Evolutionary conservation across 495 filamentous ascomycete species (phyloP).

Genomic region (Immersiella caudata): DNA sequence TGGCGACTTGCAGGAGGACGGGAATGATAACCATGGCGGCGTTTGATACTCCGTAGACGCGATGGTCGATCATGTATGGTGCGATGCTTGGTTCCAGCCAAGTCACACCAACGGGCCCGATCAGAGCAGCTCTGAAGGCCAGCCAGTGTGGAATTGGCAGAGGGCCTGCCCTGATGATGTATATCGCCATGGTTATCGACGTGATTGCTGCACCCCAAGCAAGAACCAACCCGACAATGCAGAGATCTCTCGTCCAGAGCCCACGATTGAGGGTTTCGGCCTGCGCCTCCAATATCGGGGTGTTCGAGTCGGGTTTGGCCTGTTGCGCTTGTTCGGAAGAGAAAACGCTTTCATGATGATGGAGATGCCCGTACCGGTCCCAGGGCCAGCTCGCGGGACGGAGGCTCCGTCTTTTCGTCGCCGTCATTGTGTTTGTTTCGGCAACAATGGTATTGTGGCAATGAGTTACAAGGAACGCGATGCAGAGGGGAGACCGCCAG

Average conservation of each 20-base stretch:
- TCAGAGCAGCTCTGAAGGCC: neutral
- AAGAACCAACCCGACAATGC: slow-evolving; percentile 13
- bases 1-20: slow-evolving; percentile 2
- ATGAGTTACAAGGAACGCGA: neutral
- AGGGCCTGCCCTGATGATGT: neutral
- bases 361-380: neutral
- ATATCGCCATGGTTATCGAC: neutral
- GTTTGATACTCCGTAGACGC: slow-evolving; percentile 12
- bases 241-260: slow-evolving; percentile 13
- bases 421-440: neutral
- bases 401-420: neutral
- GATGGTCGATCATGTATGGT: slow-evolving; percentile 17
- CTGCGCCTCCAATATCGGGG: neutral
- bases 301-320: neutral
- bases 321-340: neutral
- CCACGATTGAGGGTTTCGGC: neutral
- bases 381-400: neutral
- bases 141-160: neutral
- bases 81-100: neutral
- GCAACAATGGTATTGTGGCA: too few relatives aligned
- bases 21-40: slow-evolving; percentile 5
- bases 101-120: neutral
- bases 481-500: neutral
- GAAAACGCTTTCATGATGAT: neutral
- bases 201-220: slow-evolving; percentile 13